Evolutionary conservation across 2,329 filamentous ascomycete species (phyloP), one percentile per base, ranked within the genome.

Genomic region (Westerdykella sp.): DNA sequence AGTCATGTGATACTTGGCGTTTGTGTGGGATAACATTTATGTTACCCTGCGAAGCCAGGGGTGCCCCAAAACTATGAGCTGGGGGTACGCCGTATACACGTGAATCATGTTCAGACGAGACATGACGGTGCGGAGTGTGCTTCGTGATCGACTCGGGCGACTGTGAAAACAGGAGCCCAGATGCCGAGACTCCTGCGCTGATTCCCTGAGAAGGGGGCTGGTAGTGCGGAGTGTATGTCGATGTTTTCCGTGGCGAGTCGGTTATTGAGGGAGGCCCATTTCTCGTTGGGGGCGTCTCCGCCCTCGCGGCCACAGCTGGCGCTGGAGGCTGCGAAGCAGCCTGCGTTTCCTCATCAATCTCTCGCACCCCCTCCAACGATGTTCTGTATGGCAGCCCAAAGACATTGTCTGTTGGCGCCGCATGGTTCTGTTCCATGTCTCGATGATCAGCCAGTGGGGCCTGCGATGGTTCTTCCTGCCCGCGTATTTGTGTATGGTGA

Each of bases 141-240:
- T 74, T 72, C 57, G 75, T 71, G 28, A 72, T 71, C 42, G 72
- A 70, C n/a, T 76, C 71, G 15, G 80, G 80, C 36, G 79, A 82
- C 46, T 80, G 78, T 4, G 79, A 81, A 79, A 76, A 39, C 77
- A 69, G 40, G 62, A 66, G 16, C 72, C 4, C 37, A 62, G 66
- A 16, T 71, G 73, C 35, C 72, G 69, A 6, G 62, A 61, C 23
- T 57, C 50, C 14, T 44, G 25, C 25, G 25, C 4, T 12, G 9
- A 5, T 28, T 34, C 30, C 32, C 9, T 35, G 32, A 9, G n/a
- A 14, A 3, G 32, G 44, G 2, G 52, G 34, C 5, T 78, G 76
- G 21, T 80, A 77, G 4, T 78, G 75, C 35, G 72, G 77, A 7
- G 71, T 67, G 32, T 69, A 68, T 35, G 59, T 64, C 12, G 54